Base-by-base conservation (phyloP, 2,329 filamentous ascomycete genomes). In the Aureobasidium sp. region DNA sequence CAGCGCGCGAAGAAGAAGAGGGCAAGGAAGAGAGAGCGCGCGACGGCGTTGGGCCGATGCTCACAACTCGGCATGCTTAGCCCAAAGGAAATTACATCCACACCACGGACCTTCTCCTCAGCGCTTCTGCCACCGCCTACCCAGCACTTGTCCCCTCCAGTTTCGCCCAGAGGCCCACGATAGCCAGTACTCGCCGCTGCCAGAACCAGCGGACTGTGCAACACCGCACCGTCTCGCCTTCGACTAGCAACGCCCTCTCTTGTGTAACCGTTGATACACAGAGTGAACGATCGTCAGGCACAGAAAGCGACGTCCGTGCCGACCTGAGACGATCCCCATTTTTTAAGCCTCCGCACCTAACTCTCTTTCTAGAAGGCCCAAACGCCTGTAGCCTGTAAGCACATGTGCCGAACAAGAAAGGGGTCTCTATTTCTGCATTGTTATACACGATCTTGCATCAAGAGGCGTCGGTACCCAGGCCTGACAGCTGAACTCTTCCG, bases 341-440 rank as follows among this genome's bases (percentile, higher is more conserved):
- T 58, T 48, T 58, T 58, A 58, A 58, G 55, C 55, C 20, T 58
- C 55, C 42, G 34, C 42, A 47, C 37, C 52, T 45, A 58, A 58
- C 55, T 58, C 55, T 58, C 29, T 58, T 58, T 57, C 53, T 45
- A 57, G 53, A 57, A 45, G 53, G 37, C 55, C 25, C 55, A 58
- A 48, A 58, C 42, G 41, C 52, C n/a, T 36, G 49, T 9, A 34
- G 31, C 31, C 49, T 34, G 25, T 48, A 57, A 45, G 39, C 53
- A 55, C 51, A 55, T 55, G 51, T 55, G 51, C 51, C 20, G 27
- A 44, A 36, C 20, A 45, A 57, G 36, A 57, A 57, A 48, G 55
- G 55, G 55, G 39, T 45, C 53, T 45, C 51, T 55, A 31, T 34
- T 45, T n/a, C 42, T 57, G 53, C 53, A 44, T 45, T 57, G 53